Evolutionary conservation across 202 grass and related monocot genomes (phyloP), one percentile per base, ranked within the genome.

Genomic region (Tripidium arundinaceum): DNA sequence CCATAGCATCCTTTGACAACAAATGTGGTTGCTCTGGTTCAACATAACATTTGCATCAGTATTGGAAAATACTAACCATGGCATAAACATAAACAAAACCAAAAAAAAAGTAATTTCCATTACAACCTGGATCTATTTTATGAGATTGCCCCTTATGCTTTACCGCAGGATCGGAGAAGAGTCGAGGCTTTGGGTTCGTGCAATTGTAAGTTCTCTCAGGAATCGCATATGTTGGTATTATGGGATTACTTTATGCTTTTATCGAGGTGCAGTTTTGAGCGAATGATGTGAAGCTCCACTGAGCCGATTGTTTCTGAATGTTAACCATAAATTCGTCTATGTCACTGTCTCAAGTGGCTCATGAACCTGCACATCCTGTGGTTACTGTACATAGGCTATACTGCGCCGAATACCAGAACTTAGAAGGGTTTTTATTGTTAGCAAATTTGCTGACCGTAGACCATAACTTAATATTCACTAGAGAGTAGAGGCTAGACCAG

Each of bases 161-260:
- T 63, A 58, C 49, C 74, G 72, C 83, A 99, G 92, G 92, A 33
- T 95, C 89, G 14, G 96, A 96, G 72, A 83, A 82, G 49, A 99
- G 73, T 38, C 60, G 77, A 57, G 96, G 96, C 27, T 95, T 99
- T 90, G 96, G 92, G 24, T 96, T 91, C 26, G 88, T 99, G 57
- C 87, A 91, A 75, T 96, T 93, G 92, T 99, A 85, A 93, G 92
- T 94, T 79, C 65, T 89, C 73, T 80, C 4, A 18, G 45, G 50
- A 10, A 24, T 71, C 16, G 19, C 13, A 4, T 66, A 8, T 42
- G 4, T 41, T 74, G 25, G 55, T 25, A 59, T 28, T 6, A 15
- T 14, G 11, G 22, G 21, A 47, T 78, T 50, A 22, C 70, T 69
- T 41, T 22, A 4, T 78, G 22, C 21, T 79, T 83, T 28, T 8